Conservation (phyloP, 2,329 filamentous ascomycete species). For the Ophiocordyceps unilateralis region DNA sequence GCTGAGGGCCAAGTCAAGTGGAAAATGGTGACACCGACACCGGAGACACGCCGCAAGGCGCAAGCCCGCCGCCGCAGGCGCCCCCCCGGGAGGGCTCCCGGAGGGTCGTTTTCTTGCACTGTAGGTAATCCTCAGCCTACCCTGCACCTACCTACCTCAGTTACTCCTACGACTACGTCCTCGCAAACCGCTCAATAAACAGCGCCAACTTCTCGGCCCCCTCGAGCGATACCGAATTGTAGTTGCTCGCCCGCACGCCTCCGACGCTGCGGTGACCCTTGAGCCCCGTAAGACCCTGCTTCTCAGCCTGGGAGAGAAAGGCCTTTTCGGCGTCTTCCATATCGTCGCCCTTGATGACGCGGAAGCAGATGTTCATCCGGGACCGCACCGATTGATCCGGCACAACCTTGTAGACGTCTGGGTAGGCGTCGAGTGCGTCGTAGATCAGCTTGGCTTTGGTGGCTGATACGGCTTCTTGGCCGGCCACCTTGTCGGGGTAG, state of each 20-base stretch:
- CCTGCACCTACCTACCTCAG: neutral
- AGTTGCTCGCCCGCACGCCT: conserved; percentile 74
- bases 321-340: conserved; percentile 56
- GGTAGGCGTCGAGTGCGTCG: conserved; percentile 52
- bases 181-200: conserved; percentile 41
- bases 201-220: conserved; percentile 49
- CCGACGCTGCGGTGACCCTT: conserved; percentile 82
- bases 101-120: too few species aligned
- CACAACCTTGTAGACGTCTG: conserved; percentile 58
- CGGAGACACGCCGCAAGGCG: too few species aligned
- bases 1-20: too few species aligned
- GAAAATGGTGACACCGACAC: too few species aligned
- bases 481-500: conserved; percentile 52
- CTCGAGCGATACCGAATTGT: conserved; percentile 62
- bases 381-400: conserved; percentile 61
- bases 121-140: too few species aligned
- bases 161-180: conserved; percentile 7
- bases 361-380: conserved; percentile 92
- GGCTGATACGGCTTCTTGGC: conserved; percentile 57
- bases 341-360: conserved; percentile 42
- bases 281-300: conserved; percentile 54
- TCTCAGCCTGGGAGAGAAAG: conserved; percentile 59
- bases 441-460: conserved; percentile 69
- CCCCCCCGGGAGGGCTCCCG: too few species aligned
- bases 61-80: too few species aligned